These are phyloP conservation scores for Mucor circinelloides DNA, from an alignment of 371 early-diverging fungal species.

Conservation along the genomic window DNA sequence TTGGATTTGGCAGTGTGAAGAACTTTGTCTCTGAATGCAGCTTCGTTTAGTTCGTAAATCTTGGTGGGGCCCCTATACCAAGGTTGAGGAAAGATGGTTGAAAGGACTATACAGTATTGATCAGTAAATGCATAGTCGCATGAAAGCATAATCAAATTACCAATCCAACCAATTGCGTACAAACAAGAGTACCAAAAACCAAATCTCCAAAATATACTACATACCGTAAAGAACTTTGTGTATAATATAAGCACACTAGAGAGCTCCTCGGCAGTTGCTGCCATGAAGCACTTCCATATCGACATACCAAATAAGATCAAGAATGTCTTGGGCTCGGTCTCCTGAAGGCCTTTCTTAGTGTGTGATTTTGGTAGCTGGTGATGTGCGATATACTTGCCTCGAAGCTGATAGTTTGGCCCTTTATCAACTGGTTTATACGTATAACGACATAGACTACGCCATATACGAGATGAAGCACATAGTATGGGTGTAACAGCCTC, in stretches of 20 bases:
- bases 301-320: constrained; percentile 30
- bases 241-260: constrained; percentile 59
- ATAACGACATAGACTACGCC: constrained; percentile 26
- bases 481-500: constrained; percentile 57
- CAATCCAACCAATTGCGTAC: constrained; percentile 50
- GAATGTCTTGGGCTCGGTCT: constrained; percentile 36
- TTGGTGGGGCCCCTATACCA: constrained; percentile 62
- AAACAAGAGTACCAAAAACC: constrained; percentile 38
- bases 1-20: constrained; percentile 7
- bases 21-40: constrained; percentile 28
- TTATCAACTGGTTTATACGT: constrained; percentile 11
- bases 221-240: constrained; percentile 51
- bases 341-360: constrained; percentile 15
- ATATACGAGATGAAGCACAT: constrained; percentile 48
- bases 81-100: constrained; percentile 58
- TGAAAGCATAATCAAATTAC: constrained; percentile 28
- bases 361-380: neutral
- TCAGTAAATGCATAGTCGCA: neutral
- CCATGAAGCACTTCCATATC: constrained; percentile 44
- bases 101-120: constrained; percentile 39
- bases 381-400: constrained; percentile 16
- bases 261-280: constrained; percentile 59
- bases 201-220: constrained; percentile 45
- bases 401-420: constrained; percentile 6
- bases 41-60: constrained; percentile 40